Percentiles rank a stretch among this genome's conserved stretches.
Conservation (phyloP, 177 flowering plant genomes). For the Vitis hybrid region DNA sequence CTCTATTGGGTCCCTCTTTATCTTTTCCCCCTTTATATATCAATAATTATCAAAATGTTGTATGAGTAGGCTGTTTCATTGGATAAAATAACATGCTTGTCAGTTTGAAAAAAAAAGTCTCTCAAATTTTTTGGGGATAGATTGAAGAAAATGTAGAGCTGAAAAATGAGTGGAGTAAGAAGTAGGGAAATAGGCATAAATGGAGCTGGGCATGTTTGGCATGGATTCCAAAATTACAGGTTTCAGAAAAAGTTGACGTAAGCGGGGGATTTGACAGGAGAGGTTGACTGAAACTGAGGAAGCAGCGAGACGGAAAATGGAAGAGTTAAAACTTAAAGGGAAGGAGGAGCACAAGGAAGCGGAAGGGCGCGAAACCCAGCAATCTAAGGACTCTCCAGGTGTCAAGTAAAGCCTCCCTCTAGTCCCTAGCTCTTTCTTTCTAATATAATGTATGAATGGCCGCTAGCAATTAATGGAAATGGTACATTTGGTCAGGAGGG, state of each 20-base stretch:
- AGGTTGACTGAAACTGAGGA: constrained; percentile 39
- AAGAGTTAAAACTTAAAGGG: constrained; percentile 37
- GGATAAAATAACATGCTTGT: too few species aligned
- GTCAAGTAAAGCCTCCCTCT: constrained; percentile 4
- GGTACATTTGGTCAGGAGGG: neutral
- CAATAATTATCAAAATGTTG: neutral
- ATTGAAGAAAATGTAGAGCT: too few species aligned
- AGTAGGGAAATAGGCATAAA: too few species aligned
- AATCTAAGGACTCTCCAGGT: constrained; percentile 5
- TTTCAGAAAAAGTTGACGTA: neutral
- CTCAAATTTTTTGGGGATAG: too few species aligned
- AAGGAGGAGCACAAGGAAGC: constrained; percentile 26
- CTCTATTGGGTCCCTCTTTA: neutral
- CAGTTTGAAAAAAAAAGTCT: too few species aligned
- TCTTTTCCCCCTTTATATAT: neutral
- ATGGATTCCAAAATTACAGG: neutral
- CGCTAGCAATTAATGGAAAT: too few species aligned
- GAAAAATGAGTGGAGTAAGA: too few species aligned
- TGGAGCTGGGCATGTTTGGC: neutral
- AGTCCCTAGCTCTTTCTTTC: neutral
- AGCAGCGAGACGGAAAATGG: constrained; percentile 48
- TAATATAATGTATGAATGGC: too few species aligned
- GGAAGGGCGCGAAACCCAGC: constrained; percentile 7
- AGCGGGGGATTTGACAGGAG: constrained; percentile 33
- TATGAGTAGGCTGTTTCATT: too few species aligned